Base-by-base conservation (phyloP, 2,329 filamentous ascomycete species). In the Hypomyces rosellus region DNA sequence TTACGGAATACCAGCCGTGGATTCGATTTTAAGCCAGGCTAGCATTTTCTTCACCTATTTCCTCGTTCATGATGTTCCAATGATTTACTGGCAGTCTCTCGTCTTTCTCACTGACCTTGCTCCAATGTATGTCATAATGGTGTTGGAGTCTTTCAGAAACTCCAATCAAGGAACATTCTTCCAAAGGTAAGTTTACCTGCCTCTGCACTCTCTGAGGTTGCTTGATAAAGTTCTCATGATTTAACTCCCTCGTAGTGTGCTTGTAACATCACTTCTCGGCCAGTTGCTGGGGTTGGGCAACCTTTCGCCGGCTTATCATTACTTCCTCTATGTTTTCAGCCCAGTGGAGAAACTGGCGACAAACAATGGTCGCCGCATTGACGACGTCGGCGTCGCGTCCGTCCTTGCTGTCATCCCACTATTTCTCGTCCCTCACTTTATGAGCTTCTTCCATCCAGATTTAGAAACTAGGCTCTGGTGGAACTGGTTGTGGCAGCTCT, bases 401-500 rank as follows among this genome's bases (percentile, higher is more conserved):
- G 11, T 63, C 5, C n/a, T 63, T 2, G 59, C 58, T 1, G 52
- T 65, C 1, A 1, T 55, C 0, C 2, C 60, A 13, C 46, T 49
- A 0, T 66, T 61, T 13, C 55, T 59, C 5, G 1, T 52, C 2
- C 55, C 63, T 0, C 56, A 57, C 34, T 50, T 61, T 2, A 43
- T 51, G 0, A 61, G 54, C 0, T 62, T 54, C 39, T 55, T 64
- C 8, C 57, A 59, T 12, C 22, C 50, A 5, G 55, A 54, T 14
- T 49, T 63, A 1, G 55, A 62, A 22, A 36, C 34, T 0, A 55
- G 62, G 14, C 55, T 63, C 25, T 65, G 59, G 63, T 65, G 60
- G 56, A 63, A 60, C 15, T 66, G 63, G 62, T 39, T 63, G 13
- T 65, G 63, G 63, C 63, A 65, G 6, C 34, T 65, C 1, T 65